Base-by-base conservation (phyloP, 805 yeast genomes). In the Candida rishiriensis region DNA sequence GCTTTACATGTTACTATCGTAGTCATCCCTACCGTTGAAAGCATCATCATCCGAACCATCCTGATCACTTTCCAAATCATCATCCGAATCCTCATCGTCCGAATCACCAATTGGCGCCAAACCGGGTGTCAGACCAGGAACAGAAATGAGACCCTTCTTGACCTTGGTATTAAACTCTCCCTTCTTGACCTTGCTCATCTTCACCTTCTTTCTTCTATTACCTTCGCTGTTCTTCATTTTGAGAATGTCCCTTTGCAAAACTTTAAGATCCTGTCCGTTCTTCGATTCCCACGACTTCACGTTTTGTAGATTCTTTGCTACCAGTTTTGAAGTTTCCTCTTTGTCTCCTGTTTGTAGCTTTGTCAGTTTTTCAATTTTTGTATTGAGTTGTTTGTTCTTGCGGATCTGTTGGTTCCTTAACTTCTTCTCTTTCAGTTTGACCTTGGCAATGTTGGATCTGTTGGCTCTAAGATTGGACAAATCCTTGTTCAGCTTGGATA, bases 61-160 rank as follows among this genome's bases (percentile, higher is more conserved):
- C 3, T 41, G 50, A n/a, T 55, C 60, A 30, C 50, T 53, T 17
- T 50, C 57, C 1, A 41, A 46, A 13, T 54, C 60, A 31, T 50
- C 56, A 17, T 50, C 59, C 0, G 43, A 45, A 11, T 50, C 55
- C 11, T 51, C 56, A 26, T 58, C 79, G 45, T 78, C 81, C 52
- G 77, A 74, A 51, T 72, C 69, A 31, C 81, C 90, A 18, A 86
- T 89, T 29, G 93, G 93, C 1, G 93, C 95, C 63, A 86, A 72
- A 49, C 95, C 95, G 1, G 93, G 95, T 0, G 95, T 86, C 43
- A 86, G 70, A 26, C 93, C 91, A 34, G 86, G 76, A 48, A 66
- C 65, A 3, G 76, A 62, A 49, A 73, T 63, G 32, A 59, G 54
- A 16, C 79, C 79, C 40, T 66, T 64, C 44, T 70, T 61, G 41